Evolutionary conservation across 2,329 filamentous ascomycete genomes (phyloP), one percentile per base, ranked within the genome.

Genomic region (Neurospora crassa): DNA sequence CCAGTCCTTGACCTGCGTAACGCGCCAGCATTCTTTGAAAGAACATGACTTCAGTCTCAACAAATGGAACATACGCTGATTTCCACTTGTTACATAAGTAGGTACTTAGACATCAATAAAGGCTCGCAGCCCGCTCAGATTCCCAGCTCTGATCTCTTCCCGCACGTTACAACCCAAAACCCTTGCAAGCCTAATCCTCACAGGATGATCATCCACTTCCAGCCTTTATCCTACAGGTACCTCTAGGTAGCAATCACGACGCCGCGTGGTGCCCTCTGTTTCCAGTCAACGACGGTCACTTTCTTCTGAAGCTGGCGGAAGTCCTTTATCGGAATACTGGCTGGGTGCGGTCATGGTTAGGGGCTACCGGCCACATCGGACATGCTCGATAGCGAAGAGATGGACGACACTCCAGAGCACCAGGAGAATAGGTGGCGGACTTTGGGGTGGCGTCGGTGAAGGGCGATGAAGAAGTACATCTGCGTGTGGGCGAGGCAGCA

Each of bases 401-500:
- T 73, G 69, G 71, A 74, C 40, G 74, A 73, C 68, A 72, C 76
- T 53, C 47, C 80, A 37, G 85, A 80, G n/a, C n/a, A n/a, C n/a
- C n/a, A n/a, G 73, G 83, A 85, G 68, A 80, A 83, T 72, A 91
- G 92, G 67, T 84, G 84, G 67, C 84, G 84, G 71, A 84, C 90
- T 45, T 16, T 11, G 42, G 42, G 8, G 18, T 11, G 42, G n/a
- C 18, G 18, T 70, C 87, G 95, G 70, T 97, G 95, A 95, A 89
- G 87, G 77, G 94, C 95, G 1, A 83, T 98, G 63, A 91, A 90
- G 77, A 79, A 90, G 53, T 97, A 98, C 79, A 92, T 98, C 53
- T 86, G 86, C 42, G 93, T 29, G 79, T 98, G 95, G 95, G 94
- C 92, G 34, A 86, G 91, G 71, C 24, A 34, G 47, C 47, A 18